Conservation (phyloP, 2,329 filamentous ascomycete species). For the Aspergillus nomiae region DNA sequence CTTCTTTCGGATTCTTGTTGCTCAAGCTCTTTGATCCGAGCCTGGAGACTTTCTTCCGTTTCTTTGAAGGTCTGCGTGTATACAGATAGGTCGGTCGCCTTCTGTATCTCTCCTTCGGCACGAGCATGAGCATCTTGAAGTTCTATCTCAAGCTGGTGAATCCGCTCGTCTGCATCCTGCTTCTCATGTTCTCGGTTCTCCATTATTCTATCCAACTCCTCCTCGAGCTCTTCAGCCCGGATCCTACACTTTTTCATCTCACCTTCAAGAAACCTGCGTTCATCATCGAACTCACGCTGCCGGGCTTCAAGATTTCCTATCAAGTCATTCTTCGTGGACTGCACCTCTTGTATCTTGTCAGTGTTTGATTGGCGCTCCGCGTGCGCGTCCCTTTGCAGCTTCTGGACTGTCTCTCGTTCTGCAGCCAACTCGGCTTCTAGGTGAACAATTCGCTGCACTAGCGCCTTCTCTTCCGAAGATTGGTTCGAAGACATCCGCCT, state of each 20-base stretch:
- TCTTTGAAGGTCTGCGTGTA: conserved; percentile 60
- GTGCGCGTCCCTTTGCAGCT: conserved; percentile 70
- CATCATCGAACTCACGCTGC: conserved; percentile 82
- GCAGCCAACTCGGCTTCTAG: conserved; percentile 77
- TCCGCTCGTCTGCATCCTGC: conserved; percentile 66
- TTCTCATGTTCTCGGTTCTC: conserved; percentile 84
- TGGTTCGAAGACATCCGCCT: conserved; percentile 64
- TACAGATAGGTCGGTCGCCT: conserved; percentile 51
- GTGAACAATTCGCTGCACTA: conserved; percentile 62
- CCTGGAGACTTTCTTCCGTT: conserved; percentile 41
- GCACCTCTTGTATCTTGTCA: conserved; percentile 76
- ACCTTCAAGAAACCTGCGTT: conserved; percentile 78
- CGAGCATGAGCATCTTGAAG: conserved; percentile 61
- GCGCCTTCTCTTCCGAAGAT: conserved; percentile 60
- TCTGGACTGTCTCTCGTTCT: conserved; percentile 69
- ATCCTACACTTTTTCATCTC: conserved; percentile 77
- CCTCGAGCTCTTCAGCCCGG: conserved; percentile 84
- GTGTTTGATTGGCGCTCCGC: conserved; percentile 61
- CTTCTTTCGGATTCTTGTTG: conserved; percentile 56
- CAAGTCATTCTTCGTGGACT: conserved; percentile 90
- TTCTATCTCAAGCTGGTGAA: conserved; percentile 70
- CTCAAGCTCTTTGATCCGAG: conserved; percentile 50
- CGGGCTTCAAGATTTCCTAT: conserved; percentile 93
- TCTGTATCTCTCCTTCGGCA: conserved; percentile 47
- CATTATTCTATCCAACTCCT: conserved; percentile 82